These are phyloP conservation scores for Ganoderma boninense DNA, from an alignment of 1,284 basidiomycete species.

Conservation along the genomic window DNA sequence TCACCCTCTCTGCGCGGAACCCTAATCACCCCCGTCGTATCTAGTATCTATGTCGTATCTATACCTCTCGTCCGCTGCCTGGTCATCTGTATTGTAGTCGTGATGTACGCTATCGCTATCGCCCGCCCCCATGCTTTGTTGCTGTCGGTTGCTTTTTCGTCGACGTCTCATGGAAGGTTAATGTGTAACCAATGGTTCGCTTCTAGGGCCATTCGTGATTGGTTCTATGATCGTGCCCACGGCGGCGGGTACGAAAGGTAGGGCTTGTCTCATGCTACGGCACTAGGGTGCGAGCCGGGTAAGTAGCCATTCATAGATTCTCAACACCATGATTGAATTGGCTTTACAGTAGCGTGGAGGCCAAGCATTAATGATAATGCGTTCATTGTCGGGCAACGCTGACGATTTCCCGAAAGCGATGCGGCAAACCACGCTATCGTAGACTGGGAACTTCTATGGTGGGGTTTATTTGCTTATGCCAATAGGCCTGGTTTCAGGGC, in stretches of 20 bases:
- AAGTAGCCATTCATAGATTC: not conserved
- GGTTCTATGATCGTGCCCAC: not conserved
- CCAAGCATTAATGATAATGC: not conserved
- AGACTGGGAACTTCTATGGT: not conserved
- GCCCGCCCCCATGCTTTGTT: not conserved
- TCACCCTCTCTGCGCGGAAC: not conserved
- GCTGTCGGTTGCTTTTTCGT: not conserved
- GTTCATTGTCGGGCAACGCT: too few species aligned
- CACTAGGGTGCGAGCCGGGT: too few species aligned
- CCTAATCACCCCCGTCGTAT: not conserved
- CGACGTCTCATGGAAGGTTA: not conserved
- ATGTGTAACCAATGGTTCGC: not conserved
- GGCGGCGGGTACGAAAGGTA: not conserved
- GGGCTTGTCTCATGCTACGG: too few species aligned
- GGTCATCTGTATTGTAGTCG: conserved; percentile 2
- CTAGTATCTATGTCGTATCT: not conserved
- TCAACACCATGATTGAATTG: not conserved
- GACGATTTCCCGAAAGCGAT: not conserved
- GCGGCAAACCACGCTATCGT: not conserved
- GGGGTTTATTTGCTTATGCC: not conserved
- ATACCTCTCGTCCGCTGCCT: not conserved
- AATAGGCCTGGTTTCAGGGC: not conserved
- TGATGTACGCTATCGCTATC: not conserved
- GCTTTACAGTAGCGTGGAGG: not conserved
- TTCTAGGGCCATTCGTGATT: not conserved